These are phyloP conservation scores for Pleurotus platypus DNA, from an alignment of 768 basidiomycete species.

Conservation along the genomic window DNA sequence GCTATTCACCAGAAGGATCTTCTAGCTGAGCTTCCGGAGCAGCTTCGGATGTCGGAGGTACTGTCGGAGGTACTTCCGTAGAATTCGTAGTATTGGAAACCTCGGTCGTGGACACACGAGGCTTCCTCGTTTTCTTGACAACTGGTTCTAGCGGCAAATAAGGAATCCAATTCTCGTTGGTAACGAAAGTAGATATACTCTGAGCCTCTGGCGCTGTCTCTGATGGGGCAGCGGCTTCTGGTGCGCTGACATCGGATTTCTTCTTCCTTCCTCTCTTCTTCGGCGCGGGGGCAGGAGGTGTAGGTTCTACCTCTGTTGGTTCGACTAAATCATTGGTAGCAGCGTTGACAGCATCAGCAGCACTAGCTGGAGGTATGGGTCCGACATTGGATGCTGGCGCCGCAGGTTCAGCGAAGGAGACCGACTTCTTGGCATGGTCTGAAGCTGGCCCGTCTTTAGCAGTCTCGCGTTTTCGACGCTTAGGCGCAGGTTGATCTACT, in stretches of 20 bases:
- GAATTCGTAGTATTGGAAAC: too few relatives aligned
- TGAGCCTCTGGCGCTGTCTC: neutral
- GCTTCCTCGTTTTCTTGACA: too few relatives aligned
- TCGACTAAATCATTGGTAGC: neutral
- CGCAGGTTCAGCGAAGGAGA: neutral
- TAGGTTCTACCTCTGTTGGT: neutral
- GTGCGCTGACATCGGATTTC: conserved; percentile 4
- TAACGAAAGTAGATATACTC: neutral
- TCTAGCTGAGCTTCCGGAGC: too few relatives aligned
- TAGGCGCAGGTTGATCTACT: neutral
- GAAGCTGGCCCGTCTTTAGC: neutral
- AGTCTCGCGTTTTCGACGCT: neutral
- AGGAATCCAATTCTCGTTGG: too few relatives aligned
- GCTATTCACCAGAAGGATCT: too few relatives aligned
- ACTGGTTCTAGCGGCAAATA: too few relatives aligned
- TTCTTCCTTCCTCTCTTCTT: conserved; percentile 15
- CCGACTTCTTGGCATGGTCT: neutral
- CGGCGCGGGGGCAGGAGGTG: neutral
- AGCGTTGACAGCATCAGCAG: neutral
- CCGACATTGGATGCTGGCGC: neutral
- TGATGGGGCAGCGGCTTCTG: neutral
- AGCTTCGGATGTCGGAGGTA: too few relatives aligned
- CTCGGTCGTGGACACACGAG: too few relatives aligned
- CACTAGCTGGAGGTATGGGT: neutral
- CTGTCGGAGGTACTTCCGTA: too few relatives aligned